phyloP scores from a whole-genome alignment of 129 eudicot genomes.

The Heracleum sosnowskyi region DNA sequence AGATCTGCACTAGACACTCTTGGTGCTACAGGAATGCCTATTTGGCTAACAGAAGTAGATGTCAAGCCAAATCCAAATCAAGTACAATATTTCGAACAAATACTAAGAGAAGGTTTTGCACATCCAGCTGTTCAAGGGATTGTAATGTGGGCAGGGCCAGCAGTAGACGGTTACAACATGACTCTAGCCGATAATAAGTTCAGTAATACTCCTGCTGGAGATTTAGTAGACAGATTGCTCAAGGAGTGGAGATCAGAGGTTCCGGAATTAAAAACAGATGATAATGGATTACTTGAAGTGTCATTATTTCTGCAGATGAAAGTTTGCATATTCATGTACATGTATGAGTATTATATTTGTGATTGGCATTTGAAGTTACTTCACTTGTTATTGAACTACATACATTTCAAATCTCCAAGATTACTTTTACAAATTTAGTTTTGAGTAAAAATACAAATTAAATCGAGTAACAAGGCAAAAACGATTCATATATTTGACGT shows the following conservation, averaged over 20 bases:
- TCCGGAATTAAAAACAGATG: constrained; percentile 29
- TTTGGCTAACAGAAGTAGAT: constrained; percentile 37
- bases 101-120: constrained; percentile 47
- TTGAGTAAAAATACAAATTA: too few relatives aligned
- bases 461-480: too few relatives aligned
- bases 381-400: too few relatives aligned
- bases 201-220: constrained; percentile 45
- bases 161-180: constrained; percentile 33
- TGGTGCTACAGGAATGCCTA: constrained; percentile 41
- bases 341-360: not conserved
- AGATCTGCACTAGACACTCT: constrained; percentile 55
- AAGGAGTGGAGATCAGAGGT: not conserved
- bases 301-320: constrained; percentile 19
- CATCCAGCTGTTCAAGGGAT: constrained; percentile 62
- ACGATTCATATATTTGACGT: too few relatives aligned
- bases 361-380: too few relatives aligned
- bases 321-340: constrained; percentile 15
- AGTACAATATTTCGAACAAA: constrained; percentile 40
- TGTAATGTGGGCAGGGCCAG: constrained; percentile 56
- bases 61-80: constrained; percentile 32
- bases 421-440: too few relatives aligned
- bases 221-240: constrained; percentile 44
- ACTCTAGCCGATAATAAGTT: constrained; percentile 53
- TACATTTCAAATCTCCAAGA: too few relatives aligned
- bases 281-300: constrained; percentile 35